Conservation (phyloP, 2,329 filamentous ascomycete species). For the Aureobasidium pullulans region DNA sequence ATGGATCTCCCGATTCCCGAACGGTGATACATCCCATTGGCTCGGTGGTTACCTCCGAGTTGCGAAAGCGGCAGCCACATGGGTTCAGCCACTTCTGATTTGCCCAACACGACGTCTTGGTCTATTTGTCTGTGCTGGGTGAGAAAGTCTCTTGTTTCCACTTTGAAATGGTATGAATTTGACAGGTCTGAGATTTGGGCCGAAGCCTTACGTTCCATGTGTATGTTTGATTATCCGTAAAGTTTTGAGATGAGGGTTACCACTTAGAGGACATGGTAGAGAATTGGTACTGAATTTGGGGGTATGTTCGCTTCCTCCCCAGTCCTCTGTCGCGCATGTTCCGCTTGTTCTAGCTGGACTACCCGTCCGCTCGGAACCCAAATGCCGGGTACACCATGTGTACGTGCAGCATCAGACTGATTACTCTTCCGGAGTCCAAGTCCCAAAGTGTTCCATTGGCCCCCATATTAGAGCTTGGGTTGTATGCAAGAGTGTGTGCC, state of each 20-base stretch:
- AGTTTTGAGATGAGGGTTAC: background rate
- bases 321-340: background rate
- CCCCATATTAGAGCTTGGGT: too few relatives aligned
- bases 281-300: background rate
- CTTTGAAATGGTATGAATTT: too few relatives aligned
- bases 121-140: too few relatives aligned
- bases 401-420: background rate
- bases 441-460: too few relatives aligned
- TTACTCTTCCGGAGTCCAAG: too few relatives aligned
- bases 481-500: too few relatives aligned
- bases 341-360: background rate
- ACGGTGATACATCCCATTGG: background rate
- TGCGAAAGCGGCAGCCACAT: background rate
- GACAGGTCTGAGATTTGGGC: too few relatives aligned
- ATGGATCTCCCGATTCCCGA: slow-evolving; percentile 7
- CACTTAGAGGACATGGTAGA: background rate
- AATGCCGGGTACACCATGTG: background rate
- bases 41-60: background rate
- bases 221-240: background rate
- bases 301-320: background rate
- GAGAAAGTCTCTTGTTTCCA: too few relatives aligned
- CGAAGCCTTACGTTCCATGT: background rate
- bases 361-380: background rate
- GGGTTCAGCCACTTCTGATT: too few relatives aligned
- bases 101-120: too few relatives aligned